Percentiles rank a stretch among this genome's conserved stretches.
Conservation (phyloP, 345 rosid genomes). For the Limnanthes douglasii region DNA sequence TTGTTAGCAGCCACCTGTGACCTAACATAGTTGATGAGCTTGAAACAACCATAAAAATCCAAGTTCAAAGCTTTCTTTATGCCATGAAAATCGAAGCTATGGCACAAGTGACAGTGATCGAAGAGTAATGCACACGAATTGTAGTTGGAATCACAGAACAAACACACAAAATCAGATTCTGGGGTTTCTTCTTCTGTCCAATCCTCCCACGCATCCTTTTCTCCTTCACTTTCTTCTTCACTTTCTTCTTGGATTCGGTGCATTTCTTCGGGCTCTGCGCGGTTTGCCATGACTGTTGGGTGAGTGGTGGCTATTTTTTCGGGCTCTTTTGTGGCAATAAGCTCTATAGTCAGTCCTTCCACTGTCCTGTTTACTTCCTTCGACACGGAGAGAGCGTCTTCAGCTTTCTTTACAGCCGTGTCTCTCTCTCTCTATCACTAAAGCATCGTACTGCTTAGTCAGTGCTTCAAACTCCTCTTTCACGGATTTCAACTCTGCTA, state of each 20-base stretch:
- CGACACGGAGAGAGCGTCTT: constrained; percentile 43
- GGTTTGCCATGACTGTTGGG: no score
- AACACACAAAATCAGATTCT: constrained; percentile 31
- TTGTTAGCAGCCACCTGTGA: constrained; percentile 67
- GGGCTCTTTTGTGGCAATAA: constrained; percentile 73
- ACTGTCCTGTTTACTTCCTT: constrained; percentile 75
- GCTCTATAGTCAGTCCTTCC: constrained; percentile 76
- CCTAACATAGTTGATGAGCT: constrained; percentile 79
- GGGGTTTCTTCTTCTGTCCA: constrained; percentile 15
- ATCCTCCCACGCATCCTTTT: no score
- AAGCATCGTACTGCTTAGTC: constrained; percentile 34
- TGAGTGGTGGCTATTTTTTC: no score
- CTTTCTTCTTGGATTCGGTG: constrained; percentile 36
- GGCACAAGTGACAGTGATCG: constrained; percentile 41
- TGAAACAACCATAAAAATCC: constrained; percentile 64
- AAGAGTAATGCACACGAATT: constrained; percentile 33
- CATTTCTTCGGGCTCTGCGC: no score
- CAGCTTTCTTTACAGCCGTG: constrained; percentile 47
- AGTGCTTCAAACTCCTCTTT: constrained; percentile 52
- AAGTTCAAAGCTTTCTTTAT: constrained; percentile 30
- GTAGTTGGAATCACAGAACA: constrained; percentile 51
- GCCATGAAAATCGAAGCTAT: constrained; percentile 44
- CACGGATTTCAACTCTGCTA: constrained; percentile 48
- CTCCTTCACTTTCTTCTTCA: constrained; percentile 11
- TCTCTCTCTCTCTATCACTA: constrained; percentile 46